A percentile compares a stretch with the other conserved stretches of the same genome.
phyloP scores from a whole-genome alignment of 2,329 filamentous ascomycete genomes.

The Pseudogymnoascus sp. region DNA sequence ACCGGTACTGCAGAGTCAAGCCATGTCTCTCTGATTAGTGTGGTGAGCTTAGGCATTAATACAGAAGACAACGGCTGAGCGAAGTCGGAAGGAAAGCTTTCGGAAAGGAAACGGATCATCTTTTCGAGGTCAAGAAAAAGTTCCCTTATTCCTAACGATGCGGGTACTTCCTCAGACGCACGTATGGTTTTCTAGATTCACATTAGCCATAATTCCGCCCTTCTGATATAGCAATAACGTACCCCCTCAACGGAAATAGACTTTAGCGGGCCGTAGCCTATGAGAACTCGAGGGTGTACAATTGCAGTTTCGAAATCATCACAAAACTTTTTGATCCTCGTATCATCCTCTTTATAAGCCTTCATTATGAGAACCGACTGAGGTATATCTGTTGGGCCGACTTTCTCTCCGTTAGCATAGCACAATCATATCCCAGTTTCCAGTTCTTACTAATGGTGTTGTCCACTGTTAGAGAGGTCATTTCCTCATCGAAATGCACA shows the following conservation, averaged over 20 bases:
- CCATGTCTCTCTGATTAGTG: slow-evolving; percentile 65
- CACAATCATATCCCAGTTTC: neutral
- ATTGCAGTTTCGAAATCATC: slow-evolving; percentile 56
- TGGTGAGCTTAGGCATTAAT: slow-evolving; percentile 64
- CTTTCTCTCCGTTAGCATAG: slow-evolving; percentile 25
- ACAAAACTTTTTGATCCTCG: slow-evolving; percentile 55
- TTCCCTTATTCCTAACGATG: slow-evolving; percentile 41
- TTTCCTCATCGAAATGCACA: slow-evolving; percentile 53
- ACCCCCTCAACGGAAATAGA: slow-evolving; percentile 39
- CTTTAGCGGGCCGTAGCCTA: slow-evolving; percentile 29
- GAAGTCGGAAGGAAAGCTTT: slow-evolving; percentile 47
- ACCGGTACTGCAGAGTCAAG: slow-evolving; percentile 70
- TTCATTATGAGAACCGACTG: slow-evolving; percentile 51
- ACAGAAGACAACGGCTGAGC: slow-evolving; percentile 56
- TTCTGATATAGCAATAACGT: slow-evolving; percentile 17
- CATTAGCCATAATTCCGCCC: neutral
- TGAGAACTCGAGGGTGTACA: slow-evolving; percentile 52
- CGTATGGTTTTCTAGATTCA: slow-evolving; percentile 37
- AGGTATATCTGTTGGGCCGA: slow-evolving; percentile 45
- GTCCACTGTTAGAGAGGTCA: slow-evolving; percentile 48
- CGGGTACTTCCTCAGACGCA: slow-evolving; percentile 32
- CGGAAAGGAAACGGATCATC: slow-evolving; percentile 46
- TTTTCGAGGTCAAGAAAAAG: slow-evolving; percentile 49
- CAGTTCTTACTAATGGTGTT: slow-evolving; percentile 15
- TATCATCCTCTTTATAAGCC: slow-evolving; percentile 55